Percentiles rank a stretch among this genome's conserved stretches.
phyloP scores from a whole-genome alignment of 2,329 filamentous ascomycete species.

The Hysterium pulicare region DNA sequence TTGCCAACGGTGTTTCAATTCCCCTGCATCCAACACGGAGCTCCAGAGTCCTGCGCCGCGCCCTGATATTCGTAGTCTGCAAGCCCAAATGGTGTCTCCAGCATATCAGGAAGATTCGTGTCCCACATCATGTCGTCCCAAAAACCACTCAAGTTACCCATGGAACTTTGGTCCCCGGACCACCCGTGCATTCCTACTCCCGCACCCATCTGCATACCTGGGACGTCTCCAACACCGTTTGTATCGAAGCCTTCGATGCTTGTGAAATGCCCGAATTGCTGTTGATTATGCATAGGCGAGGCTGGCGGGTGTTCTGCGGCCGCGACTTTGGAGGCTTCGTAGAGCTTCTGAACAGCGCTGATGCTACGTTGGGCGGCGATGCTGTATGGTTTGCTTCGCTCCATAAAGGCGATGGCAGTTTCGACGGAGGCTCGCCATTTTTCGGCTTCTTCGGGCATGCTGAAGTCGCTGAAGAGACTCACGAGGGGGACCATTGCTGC shows the following conservation, averaged over 20 bases:
- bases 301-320: slow-evolving; percentile 1
- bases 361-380: slow-evolving; percentile 44
- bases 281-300: slow-evolving; percentile 13
- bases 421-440: slow-evolving; percentile 43
- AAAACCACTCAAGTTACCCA: slow-evolving; percentile 30
- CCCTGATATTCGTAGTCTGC: slow-evolving; percentile 33
- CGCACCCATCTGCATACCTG: slow-evolving; percentile 19
- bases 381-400: slow-evolving; percentile 42
- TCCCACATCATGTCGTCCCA: slow-evolving; percentile 45
- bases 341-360: slow-evolving; percentile 41
- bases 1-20: slow-evolving; percentile 17
- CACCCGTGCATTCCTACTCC: slow-evolving; percentile 17
- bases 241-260: slow-evolving; percentile 18
- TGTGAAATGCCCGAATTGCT: slow-evolving; percentile 1
- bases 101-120: slow-evolving; percentile 35
- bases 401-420: slow-evolving; percentile 42
- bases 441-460: slow-evolving; percentile 37
- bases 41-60: slow-evolving; percentile 30
- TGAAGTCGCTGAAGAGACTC: slow-evolving; percentile 66
- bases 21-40: slow-evolving; percentile 36
- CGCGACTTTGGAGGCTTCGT: slow-evolving; percentile 37
- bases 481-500: slow-evolving; percentile 76
- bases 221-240: slow-evolving; percentile 22
- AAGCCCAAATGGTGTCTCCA: slow-evolving; percentile 33
- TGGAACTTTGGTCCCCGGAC: slow-evolving; percentile 23